These are phyloP conservation scores for slime mould (Dictyostelium discoideum) DNA, from an alignment of 78 protist species.

Conservation along the genomic window DNA sequence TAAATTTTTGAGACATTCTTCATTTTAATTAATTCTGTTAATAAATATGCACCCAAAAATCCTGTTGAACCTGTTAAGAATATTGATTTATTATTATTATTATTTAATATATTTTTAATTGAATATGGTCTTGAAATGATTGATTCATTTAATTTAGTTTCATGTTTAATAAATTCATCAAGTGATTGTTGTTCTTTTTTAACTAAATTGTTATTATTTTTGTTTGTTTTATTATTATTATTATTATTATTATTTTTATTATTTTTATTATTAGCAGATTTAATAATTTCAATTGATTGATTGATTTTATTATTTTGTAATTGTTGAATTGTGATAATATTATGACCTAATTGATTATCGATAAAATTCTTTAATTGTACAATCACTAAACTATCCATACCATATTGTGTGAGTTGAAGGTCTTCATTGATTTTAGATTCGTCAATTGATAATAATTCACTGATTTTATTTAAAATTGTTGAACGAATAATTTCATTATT, in stretches of 20 bases:
- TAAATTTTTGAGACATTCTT: not conserved
- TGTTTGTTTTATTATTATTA: no score
- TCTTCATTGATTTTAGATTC: not conserved
- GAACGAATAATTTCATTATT: not conserved
- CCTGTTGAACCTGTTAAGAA: slow-evolving; percentile 54
- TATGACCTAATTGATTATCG: no score
- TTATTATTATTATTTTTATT: no score
- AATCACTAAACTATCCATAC: no score
- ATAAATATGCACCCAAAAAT: slow-evolving; percentile 22
- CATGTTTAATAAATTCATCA: no score
- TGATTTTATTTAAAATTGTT: not conserved
- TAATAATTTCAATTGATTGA: no score
- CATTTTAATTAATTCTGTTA: not conserved
- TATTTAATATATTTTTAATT: not conserved
- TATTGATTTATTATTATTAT: not conserved
- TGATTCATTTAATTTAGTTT: no score
- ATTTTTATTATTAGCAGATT: no score
- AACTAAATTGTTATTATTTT: not conserved
- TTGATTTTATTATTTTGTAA: no score
- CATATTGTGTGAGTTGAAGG: not conserved
- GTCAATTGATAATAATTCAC: not conserved
- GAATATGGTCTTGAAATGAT: not conserved
- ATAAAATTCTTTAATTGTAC: no score
- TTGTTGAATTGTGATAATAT: no score
- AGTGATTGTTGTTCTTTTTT: no score